These are phyloP conservation scores for Blastobotrys buckinghamii DNA, from an alignment of 1,139 yeast species.

Conservation along the genomic window DNA sequence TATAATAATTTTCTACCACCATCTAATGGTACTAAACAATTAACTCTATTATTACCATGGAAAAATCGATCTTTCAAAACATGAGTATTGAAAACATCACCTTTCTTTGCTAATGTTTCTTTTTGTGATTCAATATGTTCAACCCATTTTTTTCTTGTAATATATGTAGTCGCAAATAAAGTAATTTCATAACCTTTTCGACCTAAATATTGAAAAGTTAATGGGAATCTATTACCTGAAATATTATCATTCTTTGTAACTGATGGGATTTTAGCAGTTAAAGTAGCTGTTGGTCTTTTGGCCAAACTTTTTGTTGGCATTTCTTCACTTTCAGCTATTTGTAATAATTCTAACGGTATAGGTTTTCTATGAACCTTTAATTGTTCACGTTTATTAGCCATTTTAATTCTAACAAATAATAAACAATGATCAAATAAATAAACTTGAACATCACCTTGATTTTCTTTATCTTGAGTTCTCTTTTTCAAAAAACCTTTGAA, in stretches of 20 bases:
- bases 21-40: slow-evolving; percentile 90
- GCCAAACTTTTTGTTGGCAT: slow-evolving; percentile 50
- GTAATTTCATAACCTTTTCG: slow-evolving; percentile 64
- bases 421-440: slow-evolving; percentile 86
- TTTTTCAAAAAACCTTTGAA: slow-evolving; percentile 74
- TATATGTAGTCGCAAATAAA: slow-evolving; percentile 55
- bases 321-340: slow-evolving; percentile 72
- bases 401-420: slow-evolving; percentile 77
- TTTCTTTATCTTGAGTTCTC: slow-evolving; percentile 73
- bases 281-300: slow-evolving; percentile 35
- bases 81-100: slow-evolving; percentile 75
- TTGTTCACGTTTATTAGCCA: slow-evolving; percentile 85
- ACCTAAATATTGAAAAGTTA: slow-evolving; percentile 50
- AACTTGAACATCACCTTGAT: slow-evolving; percentile 64
- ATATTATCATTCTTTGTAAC: slow-evolving; percentile 20
- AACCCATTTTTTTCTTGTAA: slow-evolving; percentile 73
- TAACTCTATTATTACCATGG: slow-evolving; percentile 66
- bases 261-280: slow-evolving; percentile 21
- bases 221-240: slow-evolving; percentile 40
- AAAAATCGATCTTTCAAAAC: slow-evolving; percentile 64
- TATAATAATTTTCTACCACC: slow-evolving; percentile 88
- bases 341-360: slow-evolving; percentile 78
- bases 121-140: slow-evolving; percentile 80
- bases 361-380: slow-evolving; percentile 91
- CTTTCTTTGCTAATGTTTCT: slow-evolving; percentile 57